Percentiles rank a stretch among this genome's conserved stretches.
phyloP scores from a whole-genome alignment of 225 moss, liverwort and hornwort species.

The Physcomitrium patens region DNA sequence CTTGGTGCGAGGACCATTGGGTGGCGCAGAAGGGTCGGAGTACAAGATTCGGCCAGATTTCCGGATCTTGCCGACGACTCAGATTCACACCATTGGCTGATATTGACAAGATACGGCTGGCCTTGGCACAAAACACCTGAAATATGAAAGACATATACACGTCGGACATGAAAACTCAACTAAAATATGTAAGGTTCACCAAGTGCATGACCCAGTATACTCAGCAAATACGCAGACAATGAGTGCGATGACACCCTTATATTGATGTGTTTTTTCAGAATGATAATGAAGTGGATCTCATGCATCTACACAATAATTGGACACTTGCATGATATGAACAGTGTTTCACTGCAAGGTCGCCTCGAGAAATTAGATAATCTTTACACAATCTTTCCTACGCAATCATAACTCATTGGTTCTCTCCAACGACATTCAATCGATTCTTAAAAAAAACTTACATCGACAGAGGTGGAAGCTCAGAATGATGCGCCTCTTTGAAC shows the following conservation, averaged over 20 bases:
- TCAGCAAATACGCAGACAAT: conserved; percentile 7
- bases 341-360: no score
- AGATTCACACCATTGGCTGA: conserved; percentile 88
- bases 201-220: neutral
- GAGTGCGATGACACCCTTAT: neutral
- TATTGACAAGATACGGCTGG: conserved; percentile 91
- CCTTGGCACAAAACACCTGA: conserved; percentile 93
- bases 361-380: no score
- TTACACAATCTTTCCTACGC: neutral
- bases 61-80: conserved; percentile 73
- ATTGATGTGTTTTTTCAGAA: no score
- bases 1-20: conserved; percentile 90
- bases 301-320: conserved; percentile 10
- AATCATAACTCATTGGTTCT: neutral
- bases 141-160: conserved; percentile 23
- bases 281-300: no score
- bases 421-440: neutral
- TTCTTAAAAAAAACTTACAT: neutral
- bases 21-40: conserved; percentile 86
- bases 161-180: conserved; percentile 11
- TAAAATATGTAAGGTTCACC: neutral
- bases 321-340: neutral
- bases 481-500: neutral
- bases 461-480: neutral
- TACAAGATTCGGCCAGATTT: conserved; percentile 72